Evolutionary conservation across 805 yeast species (phyloP), one percentile per base, ranked within the genome.

Genomic region (Candida pseudofarinosa): DNA sequence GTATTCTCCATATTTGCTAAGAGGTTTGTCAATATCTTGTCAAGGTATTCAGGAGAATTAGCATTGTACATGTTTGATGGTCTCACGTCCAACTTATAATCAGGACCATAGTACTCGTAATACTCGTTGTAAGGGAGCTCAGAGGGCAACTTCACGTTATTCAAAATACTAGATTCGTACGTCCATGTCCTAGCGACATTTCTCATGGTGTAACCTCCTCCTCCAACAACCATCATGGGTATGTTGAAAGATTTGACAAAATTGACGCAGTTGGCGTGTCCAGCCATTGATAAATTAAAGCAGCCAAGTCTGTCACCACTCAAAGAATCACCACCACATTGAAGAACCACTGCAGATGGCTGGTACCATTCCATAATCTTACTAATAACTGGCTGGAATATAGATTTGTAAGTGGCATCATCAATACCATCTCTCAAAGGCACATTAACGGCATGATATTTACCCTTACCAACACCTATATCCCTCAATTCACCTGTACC

Each of bases 181-280:
- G 96, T 80, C 98, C 99, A 91, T 10, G 95, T 78, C 52, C 99
- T 74, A 4, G 97, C 88, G 38, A 93, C 99, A 60, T 93, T 93
- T 62, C 97, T 78, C 77, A 95, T 95, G 2, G 99, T 93, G 67
- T 93, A 93, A 16, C 99, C 99, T 53, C 99, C 99, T 39, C 99
- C 99, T 33, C 99, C 99, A 16, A 93, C 74, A 23, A 93, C 95
- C 83, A 93, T 78, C 76, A 88, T 69, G 7, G 99, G 98, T 14
- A 93, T 75, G 38, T 87, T 86, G 58, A 91, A 88, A 6, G 86
- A 76, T 60, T 85, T 86, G 40, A 90, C 88, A 65, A 80, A 91
- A 53, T 84, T 81, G 40, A 91, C 88, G 71, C 99, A 93, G 64
- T 91, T 95, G 33, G 97, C 98, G 62, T 95, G 99, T 0, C 97